A percentile compares a stretch with the other conserved stretches of the same genome.
Evolutionary conservation across 1,284 basidiomycete species (phyloP).

Genomic region (Fereydounia khargensis): DNA sequence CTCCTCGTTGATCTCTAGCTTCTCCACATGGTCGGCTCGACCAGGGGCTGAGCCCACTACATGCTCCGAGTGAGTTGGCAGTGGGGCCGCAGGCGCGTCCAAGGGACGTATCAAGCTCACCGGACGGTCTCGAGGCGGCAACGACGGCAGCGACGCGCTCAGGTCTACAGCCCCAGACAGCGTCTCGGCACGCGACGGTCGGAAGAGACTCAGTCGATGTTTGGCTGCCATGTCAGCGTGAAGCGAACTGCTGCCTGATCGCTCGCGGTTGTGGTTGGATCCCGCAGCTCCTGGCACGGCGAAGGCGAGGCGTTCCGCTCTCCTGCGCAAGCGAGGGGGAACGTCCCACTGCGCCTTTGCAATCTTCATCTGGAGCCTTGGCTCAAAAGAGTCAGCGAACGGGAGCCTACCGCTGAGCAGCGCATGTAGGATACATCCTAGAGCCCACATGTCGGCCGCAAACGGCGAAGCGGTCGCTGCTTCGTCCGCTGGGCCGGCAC

Average conservation of each 20-base stretch:
- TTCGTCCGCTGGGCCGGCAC: constrained; percentile 2
- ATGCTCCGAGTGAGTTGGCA: constrained; percentile 20
- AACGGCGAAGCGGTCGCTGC: constrained; percentile 21
- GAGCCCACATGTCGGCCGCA: constrained; percentile 49
- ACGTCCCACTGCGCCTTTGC: constrained; percentile 45
- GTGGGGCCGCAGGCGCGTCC: constrained; percentile 1
- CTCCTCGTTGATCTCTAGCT: constrained; percentile 30
- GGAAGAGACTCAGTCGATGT: constrained; percentile 5
- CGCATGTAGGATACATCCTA: constrained; percentile 49
- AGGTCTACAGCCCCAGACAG: constrained; percentile 16
- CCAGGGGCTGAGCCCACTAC: constrained; percentile 34
- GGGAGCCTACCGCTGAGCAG: constrained; percentile 41
- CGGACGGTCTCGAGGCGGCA: constrained; percentile 17
- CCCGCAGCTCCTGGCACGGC: constrained; percentile 1
- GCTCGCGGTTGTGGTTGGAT: too few species aligned
- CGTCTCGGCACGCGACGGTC: constrained; percentile 1
- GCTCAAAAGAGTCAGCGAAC: constrained; percentile 46
- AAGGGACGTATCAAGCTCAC: constrained; percentile 9
- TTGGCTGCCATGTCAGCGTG: constrained; percentile 11
- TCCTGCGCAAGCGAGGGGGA: constrained; percentile 31
- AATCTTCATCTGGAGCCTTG: constrained; percentile 47
- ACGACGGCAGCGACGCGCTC: constrained; percentile 33
- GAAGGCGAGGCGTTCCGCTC: constrained; percentile 18
- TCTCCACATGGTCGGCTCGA: constrained; percentile 17
- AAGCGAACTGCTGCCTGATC: too few species aligned